Evolutionary conservation across 1,284 basidiomycete species (phyloP).

Genomic region (Austropuccinia psidii): DNA sequence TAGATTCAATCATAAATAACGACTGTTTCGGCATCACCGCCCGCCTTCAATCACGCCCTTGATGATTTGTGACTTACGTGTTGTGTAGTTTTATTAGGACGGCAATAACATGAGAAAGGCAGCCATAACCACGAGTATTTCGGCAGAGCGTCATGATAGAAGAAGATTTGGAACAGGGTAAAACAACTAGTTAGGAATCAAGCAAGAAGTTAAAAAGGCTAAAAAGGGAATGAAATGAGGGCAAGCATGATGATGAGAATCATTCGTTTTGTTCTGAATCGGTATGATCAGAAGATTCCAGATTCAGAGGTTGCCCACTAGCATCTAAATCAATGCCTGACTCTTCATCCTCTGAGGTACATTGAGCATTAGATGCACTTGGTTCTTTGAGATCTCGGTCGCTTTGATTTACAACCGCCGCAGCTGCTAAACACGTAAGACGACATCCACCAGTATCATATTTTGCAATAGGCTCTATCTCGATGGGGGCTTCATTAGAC

Average conservation of each 20-base stretch:
- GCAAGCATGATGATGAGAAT: neutral
- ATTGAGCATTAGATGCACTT: neutral
- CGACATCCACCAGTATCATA: slow-evolving; percentile 30
- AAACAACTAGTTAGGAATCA: neutral
- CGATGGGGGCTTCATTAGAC: neutral
- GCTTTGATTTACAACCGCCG: neutral
- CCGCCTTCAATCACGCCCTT: too few species aligned
- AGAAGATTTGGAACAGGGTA: neutral
- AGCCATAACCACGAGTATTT: too few species aligned
- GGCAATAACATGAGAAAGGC: too few species aligned
- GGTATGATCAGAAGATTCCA: neutral
- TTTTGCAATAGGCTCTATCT: slow-evolving; percentile 15
- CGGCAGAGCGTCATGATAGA: neutral
- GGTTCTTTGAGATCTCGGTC: neutral
- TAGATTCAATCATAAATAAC: too few species aligned
- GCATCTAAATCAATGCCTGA: slow-evolving; percentile 4
- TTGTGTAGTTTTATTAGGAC: too few species aligned
- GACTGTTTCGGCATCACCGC: too few species aligned
- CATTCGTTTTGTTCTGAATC: neutral
- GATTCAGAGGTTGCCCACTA: neutral
- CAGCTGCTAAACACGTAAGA: slow-evolving; percentile 19
- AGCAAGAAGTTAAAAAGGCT: neutral
- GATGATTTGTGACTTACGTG: too few species aligned
- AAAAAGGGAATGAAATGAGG: neutral
- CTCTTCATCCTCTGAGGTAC: neutral